Conservation (phyloP, 2,329 filamentous ascomycete genomes). For the Paraphoma sp. region DNA sequence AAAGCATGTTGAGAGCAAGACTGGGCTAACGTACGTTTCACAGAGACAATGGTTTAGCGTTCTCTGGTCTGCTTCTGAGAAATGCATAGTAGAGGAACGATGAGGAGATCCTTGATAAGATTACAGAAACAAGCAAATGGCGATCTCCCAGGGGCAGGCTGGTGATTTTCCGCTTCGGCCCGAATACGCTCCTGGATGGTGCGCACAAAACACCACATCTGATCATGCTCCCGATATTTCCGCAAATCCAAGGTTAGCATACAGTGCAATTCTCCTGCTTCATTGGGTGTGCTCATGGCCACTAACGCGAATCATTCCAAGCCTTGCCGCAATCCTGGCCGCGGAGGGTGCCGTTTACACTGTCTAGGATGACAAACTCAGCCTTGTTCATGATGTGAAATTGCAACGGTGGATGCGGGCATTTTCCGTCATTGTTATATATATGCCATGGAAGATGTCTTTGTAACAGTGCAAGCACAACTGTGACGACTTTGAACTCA, state of each 20-base stretch:
- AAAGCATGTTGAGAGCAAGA: too few species aligned
- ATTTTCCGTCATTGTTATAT: background rate
- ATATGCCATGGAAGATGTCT: background rate
- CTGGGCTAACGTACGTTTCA: too few species aligned
- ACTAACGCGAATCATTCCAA: background rate
- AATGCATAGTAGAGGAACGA: background rate
- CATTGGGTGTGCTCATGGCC: too few species aligned
- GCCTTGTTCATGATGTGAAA: background rate
- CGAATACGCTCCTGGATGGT: too few species aligned
- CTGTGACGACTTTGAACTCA: background rate
- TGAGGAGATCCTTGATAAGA: background rate
- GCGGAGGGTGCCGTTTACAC: background rate
- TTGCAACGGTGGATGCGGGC: background rate
- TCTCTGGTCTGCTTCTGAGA: background rate
- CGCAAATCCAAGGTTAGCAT: too few species aligned
- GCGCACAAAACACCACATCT: too few species aligned
- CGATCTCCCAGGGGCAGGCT: background rate
- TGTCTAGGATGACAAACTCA: background rate
- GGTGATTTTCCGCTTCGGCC: too few species aligned
- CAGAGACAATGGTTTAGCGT: too few species aligned
- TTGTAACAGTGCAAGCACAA: background rate
- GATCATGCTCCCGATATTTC: too few species aligned
- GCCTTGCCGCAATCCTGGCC: background rate
- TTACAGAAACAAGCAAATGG: background rate
- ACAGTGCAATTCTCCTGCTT: too few species aligned